These are phyloP conservation scores for Aspergillus eucalypticola DNA, from an alignment of 2,329 filamentous ascomycete species.

Conservation along the genomic window DNA sequence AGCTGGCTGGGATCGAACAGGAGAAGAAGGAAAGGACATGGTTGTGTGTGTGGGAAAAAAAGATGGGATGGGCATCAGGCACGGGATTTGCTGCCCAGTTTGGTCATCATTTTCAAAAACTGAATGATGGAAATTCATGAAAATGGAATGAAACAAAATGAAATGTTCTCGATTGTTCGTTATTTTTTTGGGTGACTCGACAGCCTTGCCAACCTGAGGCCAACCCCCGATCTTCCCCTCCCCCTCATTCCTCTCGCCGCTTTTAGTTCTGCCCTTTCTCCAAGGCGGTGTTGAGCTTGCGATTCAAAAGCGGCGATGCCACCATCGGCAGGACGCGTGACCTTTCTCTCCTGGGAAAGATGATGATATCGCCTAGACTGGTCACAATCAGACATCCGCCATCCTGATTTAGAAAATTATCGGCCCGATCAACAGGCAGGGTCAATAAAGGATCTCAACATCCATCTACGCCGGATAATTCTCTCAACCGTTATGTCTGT, in stretches of 20 bases:
- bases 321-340: background rate
- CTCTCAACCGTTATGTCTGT: background rate
- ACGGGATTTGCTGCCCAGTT: constrained; percentile 20
- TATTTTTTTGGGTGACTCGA: constrained; percentile 2
- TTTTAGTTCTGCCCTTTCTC: background rate
- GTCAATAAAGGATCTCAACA: too few relatives aligned
- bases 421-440: background rate
- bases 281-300: background rate
- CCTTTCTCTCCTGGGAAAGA: background rate
- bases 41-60: constrained; percentile 1
- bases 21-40: constrained; percentile 8
- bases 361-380: background rate
- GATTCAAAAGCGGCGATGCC: background rate
- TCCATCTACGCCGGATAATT: background rate
- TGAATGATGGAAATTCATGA: background rate
- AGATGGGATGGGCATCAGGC: constrained; percentile 19
- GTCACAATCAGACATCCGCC: background rate
- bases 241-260: constrained; percentile 25
- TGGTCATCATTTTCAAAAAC: background rate
- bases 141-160: background rate
- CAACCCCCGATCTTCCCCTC: constrained; percentile 12
- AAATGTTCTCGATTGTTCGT: constrained; percentile 5
- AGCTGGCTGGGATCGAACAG: constrained; percentile 3
- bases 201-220: constrained; percentile 12
- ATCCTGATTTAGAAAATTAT: background rate